phyloP scores from a whole-genome alignment of 139 green algal species.

The Chlorokybus atmophyticus region DNA sequence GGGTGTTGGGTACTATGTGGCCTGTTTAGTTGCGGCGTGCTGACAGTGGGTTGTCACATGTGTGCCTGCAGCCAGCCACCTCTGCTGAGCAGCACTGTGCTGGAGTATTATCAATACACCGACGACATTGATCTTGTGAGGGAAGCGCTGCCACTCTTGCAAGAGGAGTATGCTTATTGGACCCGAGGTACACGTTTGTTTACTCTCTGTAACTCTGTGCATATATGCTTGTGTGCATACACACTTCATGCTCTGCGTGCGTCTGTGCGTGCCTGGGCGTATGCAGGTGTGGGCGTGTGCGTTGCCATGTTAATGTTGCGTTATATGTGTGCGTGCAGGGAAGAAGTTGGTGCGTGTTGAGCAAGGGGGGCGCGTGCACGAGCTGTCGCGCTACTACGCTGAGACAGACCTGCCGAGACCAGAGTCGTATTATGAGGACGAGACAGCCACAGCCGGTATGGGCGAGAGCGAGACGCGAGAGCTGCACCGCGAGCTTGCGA shows the following conservation, averaged over 20 bases:
- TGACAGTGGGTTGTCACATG: not conserved
- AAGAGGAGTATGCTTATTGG: constrained; percentile 64
- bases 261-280: constrained; percentile 8
- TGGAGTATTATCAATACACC: constrained; percentile 25
- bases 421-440: constrained; percentile 71
- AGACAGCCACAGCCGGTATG: too few relatives aligned
- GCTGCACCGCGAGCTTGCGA: constrained; percentile 68
- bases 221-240: not conserved
- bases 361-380: constrained; percentile 14
- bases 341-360: constrained; percentile 6
- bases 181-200: constrained; percentile 19
- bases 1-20: too few relatives aligned
- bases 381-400: constrained; percentile 62
- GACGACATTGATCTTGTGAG: constrained; percentile 27
- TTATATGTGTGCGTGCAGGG: constrained; percentile 2
- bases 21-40: constrained; percentile 17
- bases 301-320: not conserved
- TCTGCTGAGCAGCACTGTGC: constrained; percentile 33
- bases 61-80: constrained; percentile 11
- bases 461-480: not conserved
- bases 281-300: not conserved
- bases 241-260: constrained; percentile 24
- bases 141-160: constrained; percentile 45
- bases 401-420: constrained; percentile 54
- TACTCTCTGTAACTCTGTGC: not conserved